phyloP scores from a whole-genome alignment of 148 eudicot genomes.

The Persicaria maculosa region DNA sequence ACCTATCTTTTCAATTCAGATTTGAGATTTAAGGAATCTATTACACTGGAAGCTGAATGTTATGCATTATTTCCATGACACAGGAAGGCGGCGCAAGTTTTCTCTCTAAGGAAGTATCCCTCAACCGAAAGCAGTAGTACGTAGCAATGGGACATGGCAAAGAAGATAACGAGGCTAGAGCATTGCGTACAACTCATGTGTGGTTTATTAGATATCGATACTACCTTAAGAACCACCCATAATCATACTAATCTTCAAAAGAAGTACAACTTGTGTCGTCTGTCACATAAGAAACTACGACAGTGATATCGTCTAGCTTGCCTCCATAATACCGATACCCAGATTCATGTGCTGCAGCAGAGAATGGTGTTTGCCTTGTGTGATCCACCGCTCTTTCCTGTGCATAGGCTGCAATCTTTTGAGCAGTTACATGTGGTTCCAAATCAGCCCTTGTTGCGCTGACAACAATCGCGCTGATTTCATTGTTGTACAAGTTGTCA shows the following conservation, averaged over 20 bases:
- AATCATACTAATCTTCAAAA: neutral
- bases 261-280: neutral
- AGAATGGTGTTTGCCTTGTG: conserved; percentile 54
- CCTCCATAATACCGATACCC: conserved; percentile 72
- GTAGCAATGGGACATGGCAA: no score
- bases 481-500: conserved; percentile 67
- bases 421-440: conserved; percentile 50
- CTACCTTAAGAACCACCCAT: no score
- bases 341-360: conserved; percentile 73
- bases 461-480: conserved; percentile 48
- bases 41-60: no score
- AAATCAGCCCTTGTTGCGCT: conserved; percentile 38
- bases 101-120: no score
- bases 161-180: no score
- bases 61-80: no score
- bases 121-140: no score
- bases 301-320: conserved; percentile 27
- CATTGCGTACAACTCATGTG: no score
- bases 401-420: conserved; percentile 58
- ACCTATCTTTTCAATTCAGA: no score
- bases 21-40: no score
- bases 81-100: no score
- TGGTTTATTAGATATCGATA: no score
- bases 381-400: conserved; percentile 54
- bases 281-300: conserved; percentile 10